Evolutionary conservation across 441 rosid genomes (phyloP), one percentile per base, ranked within the genome.

Genomic region (Isatis lusitanica): DNA sequence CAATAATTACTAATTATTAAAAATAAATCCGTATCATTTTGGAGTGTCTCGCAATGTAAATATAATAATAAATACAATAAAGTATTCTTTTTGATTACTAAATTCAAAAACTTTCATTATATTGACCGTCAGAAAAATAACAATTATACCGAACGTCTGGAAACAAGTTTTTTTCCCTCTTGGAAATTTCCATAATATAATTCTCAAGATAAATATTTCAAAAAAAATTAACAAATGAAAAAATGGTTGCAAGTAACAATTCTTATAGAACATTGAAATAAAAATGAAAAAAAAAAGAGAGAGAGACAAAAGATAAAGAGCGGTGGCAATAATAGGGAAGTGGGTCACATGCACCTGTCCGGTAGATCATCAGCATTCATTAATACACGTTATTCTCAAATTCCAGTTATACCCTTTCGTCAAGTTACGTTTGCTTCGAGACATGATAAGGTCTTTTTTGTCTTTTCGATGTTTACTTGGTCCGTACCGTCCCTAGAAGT

Each of bases 331-430:
- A 80, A 81, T 83, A 63, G 59, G 44, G 73, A 73, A 80, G 80
- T 79, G 87, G 81, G 82, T 82, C 93, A 86, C 89, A 83, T 88
- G 90, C 82, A 60, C 12, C 26, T 83, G 87, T 82, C 85, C 58
- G 67, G 76, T 58, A 38, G 80, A 71, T 38, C 81, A 80, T 56
- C 73, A 67, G 59, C 78, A 70, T 21, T 18, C 72, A 58, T 76
- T 57, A 76, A 70, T 48, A 64, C 13, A 9, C 38, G 5, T 2
- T 9, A 3, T 53, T 53, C 24, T 2, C 0, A 21, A 21, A 18
- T 21, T 18, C 9, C 42, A 0, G 0, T 40, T 9, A 1, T 57
- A 57, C 62, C 79, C 67, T 63, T 35, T 3, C 1, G 0, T 16
- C 4, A 18, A 7, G 3, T 0, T 28, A 0, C 15, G 44, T 18